Base-by-base conservation (phyloP, 768 basidiomycete species). In the Boletus rex-veris region DNA sequence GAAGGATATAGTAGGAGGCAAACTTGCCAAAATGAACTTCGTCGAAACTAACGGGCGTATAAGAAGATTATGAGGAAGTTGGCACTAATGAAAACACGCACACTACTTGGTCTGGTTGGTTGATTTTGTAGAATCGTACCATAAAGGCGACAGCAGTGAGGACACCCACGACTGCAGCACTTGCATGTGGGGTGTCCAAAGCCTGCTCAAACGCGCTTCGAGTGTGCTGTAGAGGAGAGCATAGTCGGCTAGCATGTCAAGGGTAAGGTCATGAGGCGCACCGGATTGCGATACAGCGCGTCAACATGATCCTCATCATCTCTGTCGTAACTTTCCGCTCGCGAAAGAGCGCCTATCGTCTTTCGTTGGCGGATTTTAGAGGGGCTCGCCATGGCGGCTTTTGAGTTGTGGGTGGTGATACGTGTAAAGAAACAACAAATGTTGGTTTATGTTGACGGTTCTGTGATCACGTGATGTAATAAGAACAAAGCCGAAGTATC, bases 1-100 rank as follows among this genome's bases (percentile, higher is more conserved):
- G 81, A 43, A 75, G 75, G 67, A 98, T 85, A 72, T 99, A 99
- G 73, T 93, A 90, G 6, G 91, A 84, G 12, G 97, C 95, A 68
- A 99, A 99, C 72, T 98, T 97, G 57, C 96, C 96, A 67, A 98
- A 98, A 68, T 98, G 96, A 12, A 98, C 96, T 74, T 98, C 95
- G 68, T 98, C 95, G 67, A 98, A 98, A 45, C 92, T 95, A 61
- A 36, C 42, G 46, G 24, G 45, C 4, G 48, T 35, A 41, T 58
- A 44, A 58, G 52, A 16, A 35, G 54, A 35, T 45, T 40, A n/a
- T 31, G 28, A 46, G 21, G 38, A 47, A 19, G 26, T 38, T 24
- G 16, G 36, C 46, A 41, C 44, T 19, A 46, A 48, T 30, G 45
- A 50, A 38, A 38, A 41, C 31, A 79, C 90, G 67, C 73, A 93